Conservation (phyloP, 306 rosid species). For the Lathyrus oleraceus region DNA sequence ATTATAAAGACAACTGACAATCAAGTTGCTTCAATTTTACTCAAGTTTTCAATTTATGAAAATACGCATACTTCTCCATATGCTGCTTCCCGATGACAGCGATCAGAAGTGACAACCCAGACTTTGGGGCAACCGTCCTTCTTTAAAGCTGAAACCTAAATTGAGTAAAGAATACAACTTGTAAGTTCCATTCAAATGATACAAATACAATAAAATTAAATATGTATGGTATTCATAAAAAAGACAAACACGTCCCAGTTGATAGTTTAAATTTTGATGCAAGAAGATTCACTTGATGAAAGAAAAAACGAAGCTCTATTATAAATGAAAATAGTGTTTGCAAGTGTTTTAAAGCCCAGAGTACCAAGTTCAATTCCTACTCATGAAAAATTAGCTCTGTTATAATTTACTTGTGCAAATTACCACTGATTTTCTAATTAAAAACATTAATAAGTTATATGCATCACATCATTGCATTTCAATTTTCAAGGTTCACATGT, state of each 20-base stretch:
- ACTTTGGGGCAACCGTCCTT: slow-evolving; percentile 95
- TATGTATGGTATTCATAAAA: neutral
- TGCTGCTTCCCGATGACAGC: slow-evolving; percentile 78
- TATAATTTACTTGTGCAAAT: slow-evolving; percentile 11
- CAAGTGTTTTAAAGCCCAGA: neutral
- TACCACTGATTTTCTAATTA: neutral
- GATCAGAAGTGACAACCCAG: slow-evolving; percentile 95
- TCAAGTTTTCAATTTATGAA: slow-evolving; percentile 28
- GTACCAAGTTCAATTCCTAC: neutral
- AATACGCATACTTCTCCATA: slow-evolving; percentile 76
- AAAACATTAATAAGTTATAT: slow-evolving; percentile 10
- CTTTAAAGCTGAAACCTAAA: slow-evolving; percentile 79
- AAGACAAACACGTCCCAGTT: slow-evolving; percentile 15
- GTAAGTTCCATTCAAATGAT: slow-evolving; percentile 7
- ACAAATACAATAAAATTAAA: slow-evolving; percentile 14
- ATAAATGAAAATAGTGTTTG: neutral
- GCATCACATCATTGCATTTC: slow-evolving; percentile 3
- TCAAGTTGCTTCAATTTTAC: slow-evolving; percentile 27
- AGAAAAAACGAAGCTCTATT: slow-evolving; percentile 6
- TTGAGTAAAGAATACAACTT: slow-evolving; percentile 21
- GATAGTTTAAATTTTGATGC: slow-evolving; percentile 12
- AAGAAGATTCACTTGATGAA: slow-evolving; percentile 4
- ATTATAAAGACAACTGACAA: slow-evolving; percentile 14
- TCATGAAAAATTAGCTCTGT: neutral
- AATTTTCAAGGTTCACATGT: slow-evolving; percentile 13